These are phyloP conservation scores for Delphinella strobiligena DNA, from an alignment of 2,329 filamentous ascomycete species.

Conservation along the genomic window DNA sequence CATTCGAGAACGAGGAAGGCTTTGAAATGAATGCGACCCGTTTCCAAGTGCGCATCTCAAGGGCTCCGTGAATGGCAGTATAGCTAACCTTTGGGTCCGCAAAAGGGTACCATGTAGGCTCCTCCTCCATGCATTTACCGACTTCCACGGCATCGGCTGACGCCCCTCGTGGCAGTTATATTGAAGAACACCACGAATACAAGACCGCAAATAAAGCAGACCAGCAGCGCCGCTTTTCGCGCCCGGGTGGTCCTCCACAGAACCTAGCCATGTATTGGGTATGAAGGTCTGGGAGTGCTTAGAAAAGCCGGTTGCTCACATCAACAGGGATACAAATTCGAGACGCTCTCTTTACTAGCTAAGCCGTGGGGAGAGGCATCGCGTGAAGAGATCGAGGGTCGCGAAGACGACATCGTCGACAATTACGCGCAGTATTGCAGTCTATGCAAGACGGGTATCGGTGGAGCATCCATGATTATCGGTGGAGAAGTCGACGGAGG, in stretches of 20 bases:
- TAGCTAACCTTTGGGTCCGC: slow-evolving; percentile 5
- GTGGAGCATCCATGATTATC: slow-evolving; percentile 60
- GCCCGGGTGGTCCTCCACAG: slow-evolving; percentile 36
- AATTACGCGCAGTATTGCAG: slow-evolving; percentile 96
- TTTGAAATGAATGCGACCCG: slow-evolving; percentile 95
- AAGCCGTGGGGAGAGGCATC: slow-evolving; percentile 60
- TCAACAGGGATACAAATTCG: slow-evolving; percentile 80
- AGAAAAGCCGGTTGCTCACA: too few relatives aligned
- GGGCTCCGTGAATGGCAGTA: too few relatives aligned
- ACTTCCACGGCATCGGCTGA: not conserved
- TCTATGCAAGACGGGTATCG: slow-evolving; percentile 78
- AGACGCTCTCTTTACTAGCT: slow-evolving; percentile 68
- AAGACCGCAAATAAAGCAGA: slow-evolving; percentile 51
- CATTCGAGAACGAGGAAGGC: slow-evolving; percentile 73
- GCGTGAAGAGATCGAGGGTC: slow-evolving; percentile 65
- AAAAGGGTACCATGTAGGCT: slow-evolving; percentile 44
- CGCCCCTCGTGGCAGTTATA: slow-evolving; percentile 49
- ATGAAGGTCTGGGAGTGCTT: slow-evolving; percentile 15
- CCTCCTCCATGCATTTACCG: not conserved
- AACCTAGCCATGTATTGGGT: slow-evolving; percentile 91
- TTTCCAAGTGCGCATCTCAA: slow-evolving; percentile 72
- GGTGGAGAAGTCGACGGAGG: slow-evolving; percentile 90
- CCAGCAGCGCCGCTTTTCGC: slow-evolving; percentile 37
- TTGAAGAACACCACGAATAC: slow-evolving; percentile 77
- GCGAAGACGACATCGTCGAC: slow-evolving; percentile 60